These are phyloP conservation scores for Hortaea sp. DNA, from an alignment of 2,329 filamentous ascomycete genomes.

Conservation along the genomic window DNA sequence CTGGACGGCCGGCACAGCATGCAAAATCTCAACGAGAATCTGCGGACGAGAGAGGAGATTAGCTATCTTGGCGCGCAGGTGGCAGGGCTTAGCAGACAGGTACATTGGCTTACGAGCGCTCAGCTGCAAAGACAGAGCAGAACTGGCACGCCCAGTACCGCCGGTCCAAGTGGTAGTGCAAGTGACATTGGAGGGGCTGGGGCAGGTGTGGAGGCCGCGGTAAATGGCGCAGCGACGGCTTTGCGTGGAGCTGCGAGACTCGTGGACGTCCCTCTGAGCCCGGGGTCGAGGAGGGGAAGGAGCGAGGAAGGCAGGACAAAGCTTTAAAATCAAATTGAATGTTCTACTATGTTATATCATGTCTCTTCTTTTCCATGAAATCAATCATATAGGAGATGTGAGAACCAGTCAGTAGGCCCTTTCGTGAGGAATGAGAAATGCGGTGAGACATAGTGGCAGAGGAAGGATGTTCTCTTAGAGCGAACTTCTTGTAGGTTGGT, in stretches of 20 bases:
- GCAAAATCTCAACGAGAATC: constrained; percentile 53
- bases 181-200: constrained; percentile 8
- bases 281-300: constrained; percentile 17
- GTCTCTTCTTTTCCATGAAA: too few relatives aligned
- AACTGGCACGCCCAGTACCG: constrained; percentile 7
- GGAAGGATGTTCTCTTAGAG: too few relatives aligned
- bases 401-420: too few relatives aligned
- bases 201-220: constrained; percentile 18
- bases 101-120: constrained; percentile 53
- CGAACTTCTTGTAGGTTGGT: too few relatives aligned
- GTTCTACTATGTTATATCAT: too few relatives aligned
- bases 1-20: constrained; percentile 52
- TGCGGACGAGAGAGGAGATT: constrained; percentile 53
- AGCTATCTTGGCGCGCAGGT: constrained; percentile 51
- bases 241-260: constrained; percentile 20
- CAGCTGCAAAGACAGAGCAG: constrained; percentile 36
- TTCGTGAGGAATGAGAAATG: too few relatives aligned
- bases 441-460: too few relatives aligned
- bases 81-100: constrained; percentile 48
- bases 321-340: constrained; percentile 5
- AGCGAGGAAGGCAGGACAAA: constrained; percentile 29
- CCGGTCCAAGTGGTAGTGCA: not conserved
- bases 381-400: too few relatives aligned
- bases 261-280: constrained; percentile 9
- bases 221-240: constrained; percentile 15